phyloP scores from a whole-genome alignment of 495 filamentous ascomycete genomes.

The Penicillium nucicola region DNA sequence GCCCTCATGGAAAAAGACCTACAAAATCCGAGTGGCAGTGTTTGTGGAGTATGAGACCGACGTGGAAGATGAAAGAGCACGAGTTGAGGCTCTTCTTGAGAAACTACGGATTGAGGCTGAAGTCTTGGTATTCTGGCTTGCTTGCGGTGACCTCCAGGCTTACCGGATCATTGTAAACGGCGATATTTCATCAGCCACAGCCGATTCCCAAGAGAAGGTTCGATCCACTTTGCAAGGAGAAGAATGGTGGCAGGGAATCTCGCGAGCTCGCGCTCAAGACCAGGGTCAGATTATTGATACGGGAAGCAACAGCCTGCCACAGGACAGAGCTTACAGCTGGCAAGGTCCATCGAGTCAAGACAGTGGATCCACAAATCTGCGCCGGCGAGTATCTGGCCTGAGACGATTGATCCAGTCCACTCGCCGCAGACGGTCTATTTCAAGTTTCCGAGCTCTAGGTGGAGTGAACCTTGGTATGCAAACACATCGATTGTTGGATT shows the following conservation, averaged over 20 bases:
- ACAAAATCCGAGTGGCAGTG: conserved; percentile 70
- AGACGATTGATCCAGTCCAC: conserved; percentile 45
- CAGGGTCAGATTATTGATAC: conserved; percentile 16
- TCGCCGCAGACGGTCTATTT: conserved; percentile 61
- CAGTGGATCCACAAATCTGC: conserved; percentile 37
- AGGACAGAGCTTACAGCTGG: conserved; percentile 41
- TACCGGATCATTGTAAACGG: conserved; percentile 82
- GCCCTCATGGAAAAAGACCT: conserved; percentile 75
- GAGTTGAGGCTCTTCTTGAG: conserved; percentile 72
- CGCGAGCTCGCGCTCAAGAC: conserved; percentile 48
- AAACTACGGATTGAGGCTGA: conserved; percentile 80
- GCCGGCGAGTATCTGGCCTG: conserved; percentile 46
- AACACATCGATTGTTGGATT: conserved; percentile 66
- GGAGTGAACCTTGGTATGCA: conserved; percentile 71
- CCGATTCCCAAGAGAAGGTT: conserved; percentile 50
- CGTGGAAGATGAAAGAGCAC: conserved; percentile 70
- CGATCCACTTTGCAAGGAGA: conserved; percentile 61
- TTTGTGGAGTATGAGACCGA: conserved; percentile 90
- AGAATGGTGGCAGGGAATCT: conserved; percentile 82
- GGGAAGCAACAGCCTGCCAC: conserved; percentile 12
- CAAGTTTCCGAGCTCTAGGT: conserved; percentile 57
- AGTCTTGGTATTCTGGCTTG: conserved; percentile 78
- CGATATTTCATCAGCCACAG: conserved; percentile 31
- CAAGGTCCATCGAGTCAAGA: conserved; percentile 55
- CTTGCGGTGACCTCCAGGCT: conserved; percentile 64